phyloP scores from a whole-genome alignment of 768 basidiomycete genomes.

The Rossbeevera mucosa region DNA sequence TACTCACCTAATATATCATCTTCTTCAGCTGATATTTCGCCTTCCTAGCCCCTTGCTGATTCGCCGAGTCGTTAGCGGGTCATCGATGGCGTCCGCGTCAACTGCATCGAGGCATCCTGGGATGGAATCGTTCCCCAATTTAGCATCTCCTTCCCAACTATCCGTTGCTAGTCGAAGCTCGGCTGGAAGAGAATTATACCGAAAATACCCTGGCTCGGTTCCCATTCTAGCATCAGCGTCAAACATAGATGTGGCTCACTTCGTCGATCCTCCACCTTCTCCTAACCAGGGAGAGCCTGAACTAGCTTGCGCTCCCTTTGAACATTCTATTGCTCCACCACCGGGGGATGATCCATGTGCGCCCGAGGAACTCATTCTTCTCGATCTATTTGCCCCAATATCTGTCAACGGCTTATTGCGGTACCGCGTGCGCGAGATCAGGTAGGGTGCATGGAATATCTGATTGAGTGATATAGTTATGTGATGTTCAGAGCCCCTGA shows the following conservation, averaged over 20 bases:
- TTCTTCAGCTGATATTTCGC: not conserved
- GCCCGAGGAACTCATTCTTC: not conserved
- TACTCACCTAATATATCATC: not conserved
- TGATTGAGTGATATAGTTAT: not conserved
- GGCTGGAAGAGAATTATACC: slow-evolving; percentile 17
- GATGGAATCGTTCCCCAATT: slow-evolving; percentile 1
- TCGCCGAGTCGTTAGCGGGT: not conserved
- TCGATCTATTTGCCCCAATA: slow-evolving; percentile 9
- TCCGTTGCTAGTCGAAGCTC: slow-evolving; percentile 5
- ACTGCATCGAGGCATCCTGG: not conserved
- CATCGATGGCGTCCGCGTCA: not conserved
- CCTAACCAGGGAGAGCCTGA: not conserved
- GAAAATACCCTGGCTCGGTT: slow-evolving; percentile 12
- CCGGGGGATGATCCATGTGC: not conserved
- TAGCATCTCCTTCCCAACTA: not conserved
- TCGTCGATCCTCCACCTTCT: not conserved
- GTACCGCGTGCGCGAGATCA: not conserved
- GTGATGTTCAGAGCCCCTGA: not conserved
- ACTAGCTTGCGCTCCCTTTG: not conserved
- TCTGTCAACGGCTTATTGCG: slow-evolving; percentile 4
- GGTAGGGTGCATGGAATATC: slow-evolving; percentile 1
- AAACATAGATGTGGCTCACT: not conserved
- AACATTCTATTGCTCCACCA: not conserved
- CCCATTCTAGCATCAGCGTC: slow-evolving; percentile 5
- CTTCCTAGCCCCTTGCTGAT: not conserved